phyloP scores from a whole-genome alignment of 129 eudicot genomes.

The Logfia minima region DNA sequence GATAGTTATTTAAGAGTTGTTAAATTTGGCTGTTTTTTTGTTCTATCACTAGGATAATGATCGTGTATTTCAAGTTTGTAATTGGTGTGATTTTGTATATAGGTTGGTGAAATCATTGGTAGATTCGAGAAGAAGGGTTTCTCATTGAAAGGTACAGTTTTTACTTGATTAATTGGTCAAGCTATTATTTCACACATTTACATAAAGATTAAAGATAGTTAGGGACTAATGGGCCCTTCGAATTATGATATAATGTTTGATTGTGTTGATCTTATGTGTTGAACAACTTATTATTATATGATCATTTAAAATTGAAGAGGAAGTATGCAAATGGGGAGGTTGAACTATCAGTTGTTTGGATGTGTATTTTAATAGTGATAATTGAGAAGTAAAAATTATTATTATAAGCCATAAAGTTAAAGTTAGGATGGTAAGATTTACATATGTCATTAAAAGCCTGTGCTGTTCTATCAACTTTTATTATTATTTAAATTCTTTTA shows the following conservation, averaged over 20 bases:
- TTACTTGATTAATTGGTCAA: conserved; percentile 14
- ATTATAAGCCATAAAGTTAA: background rate
- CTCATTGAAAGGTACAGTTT: conserved; percentile 70
- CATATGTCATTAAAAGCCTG: background rate
- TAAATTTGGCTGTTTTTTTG: background rate
- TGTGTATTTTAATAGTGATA: background rate
- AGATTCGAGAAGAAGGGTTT: conserved; percentile 98
- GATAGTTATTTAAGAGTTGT: background rate
- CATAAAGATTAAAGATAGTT: conserved; percentile 7
- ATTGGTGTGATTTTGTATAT: conserved; percentile 23
- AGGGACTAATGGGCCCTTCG: conserved; percentile 24
- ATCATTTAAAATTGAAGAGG: background rate
- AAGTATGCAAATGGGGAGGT: background rate
- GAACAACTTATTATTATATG: background rate
- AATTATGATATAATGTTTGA: conserved; percentile 9
- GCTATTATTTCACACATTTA: background rate
- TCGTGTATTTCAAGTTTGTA: conserved; percentile 10
- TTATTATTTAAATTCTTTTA: background rate
- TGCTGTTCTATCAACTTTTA: background rate
- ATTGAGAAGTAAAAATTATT: background rate
- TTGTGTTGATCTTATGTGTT: background rate
- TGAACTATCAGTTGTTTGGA: background rate
- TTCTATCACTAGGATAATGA: background rate
- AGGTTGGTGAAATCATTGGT: conserved; percentile 95
- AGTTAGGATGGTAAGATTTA: too few relatives aligned